Evolutionary conservation across 768 basidiomycete genomes (phyloP).

Genomic region (Psilocybe tampanensis): DNA sequence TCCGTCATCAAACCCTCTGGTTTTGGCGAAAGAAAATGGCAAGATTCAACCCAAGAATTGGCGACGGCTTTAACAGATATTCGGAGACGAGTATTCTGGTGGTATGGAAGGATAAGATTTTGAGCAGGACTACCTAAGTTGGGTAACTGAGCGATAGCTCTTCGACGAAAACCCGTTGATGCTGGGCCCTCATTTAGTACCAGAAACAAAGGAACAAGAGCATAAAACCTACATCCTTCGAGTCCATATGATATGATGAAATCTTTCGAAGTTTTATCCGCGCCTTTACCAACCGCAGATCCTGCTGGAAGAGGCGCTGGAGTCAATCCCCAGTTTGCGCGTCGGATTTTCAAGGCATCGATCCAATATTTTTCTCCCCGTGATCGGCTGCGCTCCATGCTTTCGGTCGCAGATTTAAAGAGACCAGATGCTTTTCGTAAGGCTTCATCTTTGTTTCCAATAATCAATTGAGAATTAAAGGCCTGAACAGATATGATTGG

Average conservation of each 20-base stretch:
- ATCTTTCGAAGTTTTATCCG: constrained; percentile 80
- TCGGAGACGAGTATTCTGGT: constrained; percentile 63
- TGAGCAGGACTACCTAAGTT: constrained; percentile 44
- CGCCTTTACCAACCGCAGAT: constrained; percentile 70
- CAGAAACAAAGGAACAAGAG: background rate
- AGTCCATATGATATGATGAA: constrained; percentile 80
- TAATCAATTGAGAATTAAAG: constrained; percentile 69
- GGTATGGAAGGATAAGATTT: constrained; percentile 61
- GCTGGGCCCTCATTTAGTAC: constrained; percentile 43
- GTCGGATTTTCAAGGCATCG: constrained; percentile 75
- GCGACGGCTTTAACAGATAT: constrained; percentile 51
- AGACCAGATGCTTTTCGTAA: constrained; percentile 72
- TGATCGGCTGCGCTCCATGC: constrained; percentile 63
- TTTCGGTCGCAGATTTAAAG: constrained; percentile 69
- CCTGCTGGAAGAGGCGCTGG: constrained; percentile 79
- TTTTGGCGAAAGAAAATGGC: constrained; percentile 28
- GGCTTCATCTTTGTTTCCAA: constrained; percentile 83
- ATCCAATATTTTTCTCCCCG: constrained; percentile 80
- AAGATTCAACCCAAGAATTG: constrained; percentile 31
- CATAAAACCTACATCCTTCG: constrained; percentile 68
- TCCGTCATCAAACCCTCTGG: constrained; percentile 30
- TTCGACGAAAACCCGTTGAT: constrained; percentile 59
- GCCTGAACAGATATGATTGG: constrained; percentile 67
- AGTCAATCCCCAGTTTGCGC: constrained; percentile 79
- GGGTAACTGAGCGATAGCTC: constrained; percentile 71